Percentiles rank a stretch among this genome's conserved stretches.
Evolutionary conservation across 176 grass and related monocot species (phyloP).

Genomic region (Hsuehochloa calcarea): DNA sequence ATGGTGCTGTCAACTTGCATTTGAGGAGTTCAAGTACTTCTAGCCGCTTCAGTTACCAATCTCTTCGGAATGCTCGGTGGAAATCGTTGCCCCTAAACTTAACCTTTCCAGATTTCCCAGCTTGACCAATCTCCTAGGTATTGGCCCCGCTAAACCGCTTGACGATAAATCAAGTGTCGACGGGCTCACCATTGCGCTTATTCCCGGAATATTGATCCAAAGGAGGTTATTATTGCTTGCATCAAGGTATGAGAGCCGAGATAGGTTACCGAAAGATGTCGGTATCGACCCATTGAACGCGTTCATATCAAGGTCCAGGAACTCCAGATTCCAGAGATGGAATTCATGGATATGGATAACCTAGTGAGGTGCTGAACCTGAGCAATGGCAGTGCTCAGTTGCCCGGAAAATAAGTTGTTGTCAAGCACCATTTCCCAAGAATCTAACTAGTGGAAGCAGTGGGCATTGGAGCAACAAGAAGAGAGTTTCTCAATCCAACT

Average conservation of each 20-base stretch:
- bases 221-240: conserved; percentile 44
- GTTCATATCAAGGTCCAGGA: conserved; percentile 49
- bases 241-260: conserved; percentile 56
- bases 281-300: conserved; percentile 58
- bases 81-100: conserved; percentile 53
- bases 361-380: conserved; percentile 54
- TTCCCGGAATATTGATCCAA: conserved; percentile 63
- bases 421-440: conserved; percentile 72
- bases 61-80: conserved; percentile 58
- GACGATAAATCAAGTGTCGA: conserved; percentile 56
- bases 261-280: conserved; percentile 46
- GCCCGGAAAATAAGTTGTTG: conserved; percentile 55
- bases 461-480: conserved; percentile 97
- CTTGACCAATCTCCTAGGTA: conserved; percentile 54
- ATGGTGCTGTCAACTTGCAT: conserved; percentile 58
- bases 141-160: conserved; percentile 49
- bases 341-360: conserved; percentile 53
- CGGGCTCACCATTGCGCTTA: conserved; percentile 46
- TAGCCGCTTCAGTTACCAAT: conserved; percentile 63
- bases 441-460: conserved; percentile 99
- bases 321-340: conserved; percentile 57
- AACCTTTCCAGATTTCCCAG: conserved; percentile 51
- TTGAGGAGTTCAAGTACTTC: conserved; percentile 38
- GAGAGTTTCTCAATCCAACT: conserved; percentile 88
- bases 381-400: conserved; percentile 48